phyloP scores from a whole-genome alignment of 345 rosid species.

The Sapria himalayana region DNA sequence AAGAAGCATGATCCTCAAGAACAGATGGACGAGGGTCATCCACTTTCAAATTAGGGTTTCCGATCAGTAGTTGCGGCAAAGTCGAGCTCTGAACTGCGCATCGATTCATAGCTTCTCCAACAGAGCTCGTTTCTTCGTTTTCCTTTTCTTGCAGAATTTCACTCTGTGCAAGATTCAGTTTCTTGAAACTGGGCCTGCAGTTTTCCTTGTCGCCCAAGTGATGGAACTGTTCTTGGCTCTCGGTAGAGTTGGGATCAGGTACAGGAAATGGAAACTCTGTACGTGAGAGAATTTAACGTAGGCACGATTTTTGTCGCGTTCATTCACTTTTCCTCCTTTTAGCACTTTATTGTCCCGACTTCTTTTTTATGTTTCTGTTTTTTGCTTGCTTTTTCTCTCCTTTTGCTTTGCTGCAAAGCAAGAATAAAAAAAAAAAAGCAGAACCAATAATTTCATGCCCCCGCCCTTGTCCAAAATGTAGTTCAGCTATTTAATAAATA shows the following conservation, averaged over 20 bases:
- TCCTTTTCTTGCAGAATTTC: background rate
- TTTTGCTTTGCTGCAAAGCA: constrained; percentile 86
- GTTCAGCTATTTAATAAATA: too few relatives aligned
- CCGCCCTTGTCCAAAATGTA: too few relatives aligned
- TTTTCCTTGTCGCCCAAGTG: constrained; percentile 11
- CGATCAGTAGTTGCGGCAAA: constrained; percentile 18
- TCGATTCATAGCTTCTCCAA: constrained; percentile 11
- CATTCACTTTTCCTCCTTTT: constrained; percentile 12
- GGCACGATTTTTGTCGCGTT: constrained; percentile 27
- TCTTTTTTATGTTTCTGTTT: constrained; percentile 16
- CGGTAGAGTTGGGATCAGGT: too few relatives aligned
- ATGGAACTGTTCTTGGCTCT: constrained; percentile 26
- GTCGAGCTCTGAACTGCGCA: constrained; percentile 19
- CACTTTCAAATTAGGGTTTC: constrained; percentile 31
- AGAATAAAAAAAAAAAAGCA: constrained; percentile 51
- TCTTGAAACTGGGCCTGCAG: constrained; percentile 4
- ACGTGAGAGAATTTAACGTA: constrained; percentile 27
- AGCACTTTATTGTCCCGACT: constrained; percentile 10
- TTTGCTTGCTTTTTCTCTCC: constrained; percentile 32
- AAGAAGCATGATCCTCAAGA: constrained; percentile 16
- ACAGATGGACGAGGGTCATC: too few relatives aligned
- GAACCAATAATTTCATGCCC: too few relatives aligned
- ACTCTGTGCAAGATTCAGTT: constrained; percentile 4
- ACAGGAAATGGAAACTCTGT: constrained; percentile 25
- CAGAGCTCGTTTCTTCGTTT: background rate